Conservation (phyloP, 768 basidiomycete genomes). For the Dentipellis sp. region DNA sequence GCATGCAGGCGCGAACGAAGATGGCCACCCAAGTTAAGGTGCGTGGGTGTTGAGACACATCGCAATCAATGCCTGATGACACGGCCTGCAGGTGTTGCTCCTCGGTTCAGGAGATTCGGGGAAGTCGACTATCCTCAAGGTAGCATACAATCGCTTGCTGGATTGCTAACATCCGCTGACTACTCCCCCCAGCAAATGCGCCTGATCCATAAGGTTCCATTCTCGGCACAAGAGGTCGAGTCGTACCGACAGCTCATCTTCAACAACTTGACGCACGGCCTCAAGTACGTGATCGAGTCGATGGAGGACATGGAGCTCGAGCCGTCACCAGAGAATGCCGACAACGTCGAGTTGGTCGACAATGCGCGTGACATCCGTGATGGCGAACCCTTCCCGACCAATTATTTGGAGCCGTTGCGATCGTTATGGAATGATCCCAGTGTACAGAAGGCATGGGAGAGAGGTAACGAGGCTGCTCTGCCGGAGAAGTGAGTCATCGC, state of each 20-base stretch:
- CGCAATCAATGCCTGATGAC: background rate
- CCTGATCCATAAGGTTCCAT: slow-evolving; percentile 83
- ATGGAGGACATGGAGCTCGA: slow-evolving; percentile 85
- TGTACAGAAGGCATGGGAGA: slow-evolving; percentile 64
- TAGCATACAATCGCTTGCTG: slow-evolving; percentile 16
- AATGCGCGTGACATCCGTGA: slow-evolving; percentile 65
- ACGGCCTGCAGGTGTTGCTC: slow-evolving; percentile 57
- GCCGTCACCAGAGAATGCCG: slow-evolving; percentile 49
- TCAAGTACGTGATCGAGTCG: slow-evolving; percentile 74
- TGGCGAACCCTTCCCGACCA: slow-evolving; percentile 67
- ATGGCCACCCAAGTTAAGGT: slow-evolving; percentile 74
- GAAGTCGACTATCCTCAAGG: slow-evolving; percentile 88
- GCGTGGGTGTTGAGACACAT: slow-evolving; percentile 6
- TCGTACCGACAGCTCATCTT: slow-evolving; percentile 88
- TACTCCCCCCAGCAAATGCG: slow-evolving; percentile 79
- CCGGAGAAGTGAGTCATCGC: slow-evolving; percentile 65
- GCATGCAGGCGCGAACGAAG: slow-evolving; percentile 23
- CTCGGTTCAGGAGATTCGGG: slow-evolving; percentile 92
- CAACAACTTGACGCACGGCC: slow-evolving; percentile 82
- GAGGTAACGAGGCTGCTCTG: slow-evolving; percentile 86
- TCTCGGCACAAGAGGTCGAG: slow-evolving; percentile 76
- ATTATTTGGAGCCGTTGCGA: slow-evolving; percentile 59
- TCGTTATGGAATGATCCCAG: slow-evolving; percentile 70
- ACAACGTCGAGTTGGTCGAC: slow-evolving; percentile 54
- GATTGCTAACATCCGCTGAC: background rate